Evolutionary conservation across 306 rosid species (phyloP), one percentile per base, ranked within the genome.

Genomic region (Rosa rugosa): DNA sequence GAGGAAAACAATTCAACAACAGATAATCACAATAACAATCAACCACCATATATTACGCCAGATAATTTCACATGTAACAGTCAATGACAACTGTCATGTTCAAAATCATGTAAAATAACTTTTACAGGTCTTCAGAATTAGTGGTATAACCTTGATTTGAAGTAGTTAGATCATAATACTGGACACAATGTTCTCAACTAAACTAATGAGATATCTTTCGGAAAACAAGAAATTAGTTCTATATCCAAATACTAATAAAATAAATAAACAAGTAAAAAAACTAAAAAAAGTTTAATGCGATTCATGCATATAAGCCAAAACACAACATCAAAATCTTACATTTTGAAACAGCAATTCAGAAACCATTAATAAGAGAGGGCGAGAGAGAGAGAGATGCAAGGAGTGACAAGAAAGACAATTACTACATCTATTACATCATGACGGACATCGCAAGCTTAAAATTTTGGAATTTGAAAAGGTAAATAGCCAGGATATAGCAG

Each of bases 151-250:
- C 46, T 4, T 53, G 65, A 72, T 10, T 72, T 51, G 47, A 34
- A 51, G 44, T 51, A 51, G 76, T 8, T 38, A 31, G 63, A 16
- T n/a, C 76, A 72, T 31, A 57, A 72, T 31, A 36, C 63, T 50
- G 53, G 53, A 7, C 36, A 34, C 66, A 59, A 57, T 36, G 66
- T 51, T 36, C 45, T 51, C 46, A 72, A 71, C 38, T 70, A 40
- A 71, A 50, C 46, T 31, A 71, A 27, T 5, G 12, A 36, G 22
- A 46, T 34, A 36, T 51, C 16, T 50, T 36, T 18, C 31, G 5
- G 38, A 17, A 72, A 72, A 11, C 6, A 72, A 36, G 38, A 17
- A 16, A 51, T 38, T 17, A 49, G 20, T 16, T 51, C n/a, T 20
- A 50, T 34, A 60, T 25, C 11, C 63, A 27, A 27, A 27, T 27